phyloP scores from a whole-genome alignment of 305 asterid species.

The Fraxinus sp. region DNA sequence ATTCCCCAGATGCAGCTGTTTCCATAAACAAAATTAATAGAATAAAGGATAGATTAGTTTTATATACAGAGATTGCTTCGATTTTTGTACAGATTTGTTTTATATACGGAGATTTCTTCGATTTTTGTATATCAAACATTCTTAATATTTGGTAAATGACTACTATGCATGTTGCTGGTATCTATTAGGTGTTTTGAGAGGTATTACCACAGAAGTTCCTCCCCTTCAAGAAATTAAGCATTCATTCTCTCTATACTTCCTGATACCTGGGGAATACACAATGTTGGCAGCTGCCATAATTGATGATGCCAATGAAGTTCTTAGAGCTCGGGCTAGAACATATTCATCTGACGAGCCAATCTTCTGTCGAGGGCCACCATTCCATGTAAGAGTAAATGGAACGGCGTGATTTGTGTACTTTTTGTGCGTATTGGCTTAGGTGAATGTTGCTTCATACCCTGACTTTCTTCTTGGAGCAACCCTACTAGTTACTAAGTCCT shows the following conservation, averaged over 20 bases:
- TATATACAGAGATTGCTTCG: background rate
- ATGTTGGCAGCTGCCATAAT: constrained; percentile 88
- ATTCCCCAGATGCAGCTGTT: background rate
- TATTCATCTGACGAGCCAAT: constrained; percentile 68
- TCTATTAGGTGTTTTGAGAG: constrained; percentile 67
- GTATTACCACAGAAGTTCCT: constrained; percentile 71
- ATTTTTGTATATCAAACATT: background rate
- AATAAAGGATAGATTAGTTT: background rate
- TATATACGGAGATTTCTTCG: background rate
- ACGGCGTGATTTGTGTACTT: constrained; percentile 40
- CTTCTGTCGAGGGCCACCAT: constrained; percentile 92
- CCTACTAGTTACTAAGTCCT: background rate
- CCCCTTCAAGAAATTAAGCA: constrained; percentile 82
- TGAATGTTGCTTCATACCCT: constrained; percentile 2
- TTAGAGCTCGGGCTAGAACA: constrained; percentile 80
- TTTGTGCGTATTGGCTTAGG: background rate
- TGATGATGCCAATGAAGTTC: constrained; percentile 80
- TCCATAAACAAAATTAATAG: background rate
- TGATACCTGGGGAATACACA: constrained; percentile 93
- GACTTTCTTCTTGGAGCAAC: constrained; percentile 9
- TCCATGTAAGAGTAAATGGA: constrained; percentile 78
- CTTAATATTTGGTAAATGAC: background rate
- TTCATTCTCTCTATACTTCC: constrained; percentile 73
- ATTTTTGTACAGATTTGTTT: background rate
- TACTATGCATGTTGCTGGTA: constrained; percentile 7